Evolutionary conservation across 371 early-diverging fungal species (phyloP), one percentile per base, ranked within the genome.

Genomic region (Mucor ambiguus): DNA sequence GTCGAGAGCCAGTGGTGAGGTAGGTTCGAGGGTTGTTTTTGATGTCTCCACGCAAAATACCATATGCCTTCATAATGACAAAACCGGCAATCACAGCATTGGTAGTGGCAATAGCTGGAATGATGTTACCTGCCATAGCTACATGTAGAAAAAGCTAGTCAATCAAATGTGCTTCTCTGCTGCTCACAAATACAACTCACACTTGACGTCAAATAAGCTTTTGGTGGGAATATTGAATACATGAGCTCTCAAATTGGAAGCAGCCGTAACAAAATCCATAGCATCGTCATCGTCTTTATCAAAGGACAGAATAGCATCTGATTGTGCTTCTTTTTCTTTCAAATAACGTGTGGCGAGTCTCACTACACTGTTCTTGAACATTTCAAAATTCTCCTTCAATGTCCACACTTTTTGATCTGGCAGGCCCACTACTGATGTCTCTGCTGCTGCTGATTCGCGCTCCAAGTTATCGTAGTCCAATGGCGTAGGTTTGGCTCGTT

Each of bases 101-200:
- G 7, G 99, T 99, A 0, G 99, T 99, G 24, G 99, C 99, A 67
- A 99, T 98, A n/a, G 99, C 99, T 1, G 99, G 99, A 58, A 99
- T 99, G 63, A 99, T 99, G 74, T 97, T 97, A 43, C 89, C 88
- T 56, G 99, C 99, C 94, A 99, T 98, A 46, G 98, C 97, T 91
- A 75, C 58, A 59, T 22, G 41, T 1, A 52, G 0, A 60, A 28
- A 18, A 61, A 33, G 30, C 32, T 26, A 28, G 24, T 30, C 22
- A 18, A 5, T 29, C 26, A 28, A 29, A 4, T 5, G 46, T 49
- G 33, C 33, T 2, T 6, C 11, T 18, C 18, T 38, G 32, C 24
- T 26, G n/a, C 43, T 59, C 46, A 24, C n/a, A 4, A 18, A 12
- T 14, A 22, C 16, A 55, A 44, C 75, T 67, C 78, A 93, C 94